phyloP scores from a whole-genome alignment of 306 rosid species.

The Rosa persica region DNA sequence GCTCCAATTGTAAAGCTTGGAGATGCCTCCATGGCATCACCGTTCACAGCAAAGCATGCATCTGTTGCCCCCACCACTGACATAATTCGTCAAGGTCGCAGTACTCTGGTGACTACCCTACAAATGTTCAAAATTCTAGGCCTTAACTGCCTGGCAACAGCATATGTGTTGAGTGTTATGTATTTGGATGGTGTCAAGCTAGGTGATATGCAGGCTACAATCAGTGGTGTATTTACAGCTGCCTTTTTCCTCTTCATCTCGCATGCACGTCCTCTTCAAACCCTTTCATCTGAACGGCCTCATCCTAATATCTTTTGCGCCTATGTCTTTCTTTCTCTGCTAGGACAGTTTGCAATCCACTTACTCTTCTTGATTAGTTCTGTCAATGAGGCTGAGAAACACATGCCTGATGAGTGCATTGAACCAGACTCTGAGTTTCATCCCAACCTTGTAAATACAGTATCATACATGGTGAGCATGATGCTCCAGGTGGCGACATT shows the following conservation, averaged over 20 bases:
- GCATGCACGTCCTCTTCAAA: constrained; percentile 93
- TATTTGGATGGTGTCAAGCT: constrained; percentile 97
- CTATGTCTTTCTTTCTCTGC: constrained; percentile 81
- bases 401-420: constrained; percentile 97
- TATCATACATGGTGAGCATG: constrained; percentile 98
- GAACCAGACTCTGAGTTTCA: constrained; percentile 92
- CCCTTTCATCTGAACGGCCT: constrained; percentile 85
- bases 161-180: constrained; percentile 98
- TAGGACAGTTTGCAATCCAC: constrained; percentile 92
- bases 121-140: constrained; percentile 99
- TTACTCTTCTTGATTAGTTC: constrained; percentile 72
- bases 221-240: constrained; percentile 96
- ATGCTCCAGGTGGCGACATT: constrained; percentile 99
- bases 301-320: constrained; percentile 85
- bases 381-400: constrained; percentile 81
- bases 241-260: constrained; percentile 97
- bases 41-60: constrained; percentile 98
- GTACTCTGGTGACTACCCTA: constrained; percentile 96
- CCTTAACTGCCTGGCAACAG: constrained; percentile 97
- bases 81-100: constrained; percentile 98
- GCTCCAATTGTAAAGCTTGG: constrained; percentile 94
- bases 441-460: constrained; percentile 96
- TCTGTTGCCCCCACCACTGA: constrained; percentile 91
- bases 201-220: constrained; percentile 95
- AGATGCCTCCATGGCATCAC: constrained; percentile 99